phyloP scores from a whole-genome alignment of 495 filamentous ascomycete genomes.

The Aspergillus carlsbadensis region DNA sequence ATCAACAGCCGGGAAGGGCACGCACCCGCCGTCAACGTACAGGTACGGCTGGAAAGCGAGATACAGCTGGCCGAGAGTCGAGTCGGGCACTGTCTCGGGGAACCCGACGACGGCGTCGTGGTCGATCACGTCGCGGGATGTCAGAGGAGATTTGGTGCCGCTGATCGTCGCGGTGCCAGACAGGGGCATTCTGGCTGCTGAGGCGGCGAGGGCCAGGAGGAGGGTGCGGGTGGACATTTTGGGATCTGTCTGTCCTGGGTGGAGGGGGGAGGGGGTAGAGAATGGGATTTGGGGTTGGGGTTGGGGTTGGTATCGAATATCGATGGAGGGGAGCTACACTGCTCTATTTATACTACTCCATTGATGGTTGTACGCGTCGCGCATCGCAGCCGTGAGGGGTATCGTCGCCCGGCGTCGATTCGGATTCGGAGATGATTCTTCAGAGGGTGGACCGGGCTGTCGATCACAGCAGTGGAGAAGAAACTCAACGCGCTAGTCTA shows the following conservation, averaged over 20 bases:
- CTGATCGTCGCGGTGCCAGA: background rate
- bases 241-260: too few relatives aligned
- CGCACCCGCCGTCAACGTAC: constrained; percentile 51
- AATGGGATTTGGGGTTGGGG: background rate
- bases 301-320: too few relatives aligned
- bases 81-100: constrained; percentile 45
- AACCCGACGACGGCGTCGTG: constrained; percentile 48
- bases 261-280: background rate
- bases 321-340: too few relatives aligned
- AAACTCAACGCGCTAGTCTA: background rate
- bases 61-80: constrained; percentile 39
- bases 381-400: too few relatives aligned
- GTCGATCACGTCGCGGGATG: constrained; percentile 35
- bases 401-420: too few relatives aligned
- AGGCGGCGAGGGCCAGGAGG: constrained; percentile 18
- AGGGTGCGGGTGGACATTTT: constrained; percentile 15
- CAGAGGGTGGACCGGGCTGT: background rate
- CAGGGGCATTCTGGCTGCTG: constrained; percentile 10
- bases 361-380: too few relatives aligned
- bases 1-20: constrained; percentile 55
- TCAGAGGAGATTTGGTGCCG: constrained; percentile 9
- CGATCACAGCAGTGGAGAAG: background rate
- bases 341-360: too few relatives aligned
- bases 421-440: background rate
- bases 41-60: constrained; percentile 51